Percentiles rank a stretch among this genome's conserved stretches.
These are phyloP conservation scores for Irpex lacteus DNA, from an alignment of 1,284 basidiomycete species.

Conservation along the genomic window DNA sequence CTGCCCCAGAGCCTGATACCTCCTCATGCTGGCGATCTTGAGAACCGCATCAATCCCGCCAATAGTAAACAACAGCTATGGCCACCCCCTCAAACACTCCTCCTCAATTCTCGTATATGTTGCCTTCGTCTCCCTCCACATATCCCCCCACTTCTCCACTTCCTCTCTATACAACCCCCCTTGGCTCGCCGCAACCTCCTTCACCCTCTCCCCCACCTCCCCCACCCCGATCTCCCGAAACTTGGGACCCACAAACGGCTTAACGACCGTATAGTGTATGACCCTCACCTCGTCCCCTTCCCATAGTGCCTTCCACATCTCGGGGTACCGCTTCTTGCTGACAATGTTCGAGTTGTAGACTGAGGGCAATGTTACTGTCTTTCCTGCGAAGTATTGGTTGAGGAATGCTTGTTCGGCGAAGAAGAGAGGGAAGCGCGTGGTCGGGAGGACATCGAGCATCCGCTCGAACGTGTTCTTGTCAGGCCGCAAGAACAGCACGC, in stretches of 20 bases:
- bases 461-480: conserved; percentile 30
- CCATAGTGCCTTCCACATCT: conserved; percentile 35
- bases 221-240: conserved; percentile 24
- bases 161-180: conserved; percentile 20
- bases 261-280: conserved; percentile 41
- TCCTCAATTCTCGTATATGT: conserved; percentile 3
- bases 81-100: not conserved
- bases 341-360: conserved; percentile 45
- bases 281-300: conserved; percentile 30
- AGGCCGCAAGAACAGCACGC: conserved; percentile 38
- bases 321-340: conserved; percentile 35
- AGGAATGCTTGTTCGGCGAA: conserved; percentile 45
- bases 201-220: conserved; percentile 46
- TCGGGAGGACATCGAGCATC: conserved; percentile 35
- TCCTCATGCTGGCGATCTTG: not conserved
- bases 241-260: conserved; percentile 33
- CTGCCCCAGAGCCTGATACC: too few species aligned
- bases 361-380: conserved; percentile 38
- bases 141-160: conserved; percentile 14
- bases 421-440: conserved; percentile 31
- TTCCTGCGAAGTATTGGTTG: conserved; percentile 40
- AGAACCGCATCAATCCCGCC: not conserved
- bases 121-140: conserved; percentile 11
- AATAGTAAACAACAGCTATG: not conserved
- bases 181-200: conserved; percentile 30